Conservation (phyloP, 176 grass and related monocot species). For the Secale cereale region DNA sequence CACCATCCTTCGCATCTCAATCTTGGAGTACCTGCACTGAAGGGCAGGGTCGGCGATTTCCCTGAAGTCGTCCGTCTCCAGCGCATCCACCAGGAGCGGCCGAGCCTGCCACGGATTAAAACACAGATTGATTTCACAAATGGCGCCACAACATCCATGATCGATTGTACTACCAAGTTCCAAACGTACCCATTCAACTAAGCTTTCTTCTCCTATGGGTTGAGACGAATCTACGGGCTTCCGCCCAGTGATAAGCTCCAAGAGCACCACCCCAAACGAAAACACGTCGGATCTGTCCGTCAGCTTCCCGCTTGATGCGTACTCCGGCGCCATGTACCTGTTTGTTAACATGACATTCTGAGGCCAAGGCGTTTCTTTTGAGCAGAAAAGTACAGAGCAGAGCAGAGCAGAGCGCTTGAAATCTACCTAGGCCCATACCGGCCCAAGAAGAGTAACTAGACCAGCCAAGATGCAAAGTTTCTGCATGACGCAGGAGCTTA, state of each 20-base stretch:
- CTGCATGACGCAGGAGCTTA: neutral
- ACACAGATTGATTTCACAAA: neutral
- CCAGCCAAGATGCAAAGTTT: too few relatives aligned
- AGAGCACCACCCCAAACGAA: conserved; percentile 91
- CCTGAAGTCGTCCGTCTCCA: conserved; percentile 50
- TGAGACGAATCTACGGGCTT: conserved; percentile 75
- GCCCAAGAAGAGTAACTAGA: neutral
- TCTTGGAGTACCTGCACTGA: conserved; percentile 36
- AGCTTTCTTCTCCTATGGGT: conserved; percentile 69
- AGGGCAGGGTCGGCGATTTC: conserved; percentile 65
- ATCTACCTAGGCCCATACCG: neutral
- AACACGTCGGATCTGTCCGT: conserved; percentile 88
- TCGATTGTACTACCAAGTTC: neutral
- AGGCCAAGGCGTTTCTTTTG: neutral
- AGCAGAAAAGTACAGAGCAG: neutral
- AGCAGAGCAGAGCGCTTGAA: neutral
- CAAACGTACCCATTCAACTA: conserved; percentile 88
- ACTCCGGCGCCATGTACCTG: conserved; percentile 89
- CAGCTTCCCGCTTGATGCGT: conserved; percentile 83
- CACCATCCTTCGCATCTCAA: conserved; percentile 67
- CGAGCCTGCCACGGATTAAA: conserved; percentile 40
- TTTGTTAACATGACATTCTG: neutral
- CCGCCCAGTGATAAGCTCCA: conserved; percentile 88
- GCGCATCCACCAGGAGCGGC: conserved; percentile 52
- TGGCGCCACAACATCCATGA: neutral